Base-by-base conservation (phyloP, 2,329 filamentous ascomycete species). In the Blumeria hordei region DNA sequence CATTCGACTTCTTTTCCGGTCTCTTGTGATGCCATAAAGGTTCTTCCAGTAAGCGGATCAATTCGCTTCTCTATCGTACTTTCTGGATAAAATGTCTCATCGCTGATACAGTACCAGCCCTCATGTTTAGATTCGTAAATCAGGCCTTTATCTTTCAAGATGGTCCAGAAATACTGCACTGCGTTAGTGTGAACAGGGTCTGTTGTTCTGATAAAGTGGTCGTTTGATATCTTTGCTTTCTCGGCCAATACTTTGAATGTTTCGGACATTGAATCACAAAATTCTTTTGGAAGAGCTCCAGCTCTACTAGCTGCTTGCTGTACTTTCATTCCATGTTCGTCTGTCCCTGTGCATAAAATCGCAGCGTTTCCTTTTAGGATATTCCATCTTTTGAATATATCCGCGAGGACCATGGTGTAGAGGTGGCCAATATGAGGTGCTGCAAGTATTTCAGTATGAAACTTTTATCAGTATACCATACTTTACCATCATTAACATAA, bases 291-390 rank as follows among this genome's bases (percentile, higher is more conserved):
- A 0, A 81, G 74, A 54, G 83, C 74, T 3, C 78, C 78, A 12
- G 84, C 79, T 60, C 79, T 77, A 6, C 74, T 71, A 1, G 92
- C 86, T 0, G 90, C 90, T 67, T 81, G 83, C 67, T 98, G 92
- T 21, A 96, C 83, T 74, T 98, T 98, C 77, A 95, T 84, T 45
- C 92, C 92, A 71, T 98, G 90, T 68, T 98, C 92, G 67, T 98
- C 92, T 37, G 88, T 96, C 57, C 92, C 92, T 0, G 92, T 98
- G 62, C 83, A 81, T 12, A 98, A 71, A 59, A 86, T 74, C 3
- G 88, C 83, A 51, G 74, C 70, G 34, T 78, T 70, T 39, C 85
- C 85, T 57, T 82, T 78, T 54, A 98, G 74, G 35, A 78, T 71
- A 65, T 93, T 79, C 87, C 88, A 98, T 69, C 92, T 77, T 69